Evolutionary conservation across 129 eudicot species (phyloP), one percentile per base, ranked within the genome.

Genomic region (Saussurea involucrata): DNA sequence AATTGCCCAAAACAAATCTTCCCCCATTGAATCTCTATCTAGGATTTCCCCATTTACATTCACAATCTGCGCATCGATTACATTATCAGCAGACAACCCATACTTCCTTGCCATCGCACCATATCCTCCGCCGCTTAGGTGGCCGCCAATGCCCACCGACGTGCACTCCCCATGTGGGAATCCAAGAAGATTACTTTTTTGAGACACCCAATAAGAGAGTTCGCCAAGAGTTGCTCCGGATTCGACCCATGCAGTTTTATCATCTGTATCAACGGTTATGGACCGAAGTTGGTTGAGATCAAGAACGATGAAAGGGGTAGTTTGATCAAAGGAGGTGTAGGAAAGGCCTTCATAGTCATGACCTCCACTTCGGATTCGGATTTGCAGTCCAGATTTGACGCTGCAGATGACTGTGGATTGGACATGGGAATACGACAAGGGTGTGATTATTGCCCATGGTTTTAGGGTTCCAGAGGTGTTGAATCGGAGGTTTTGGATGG

Each of bases 201-300:
- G 42, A 29, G 71, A 66, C n/a, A 66, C 71, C 71, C 71, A 66
- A 66, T 66, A 66, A n/a, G 12, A 17, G 0, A 66, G 25, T 29
- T 66, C 71, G 13, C 71, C 71, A n/a, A 66, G 4, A 7, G 71
- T 66, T 66, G 71, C 71, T 6, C 71, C 71, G 2, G 71, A 66
- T 32, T 66, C 46, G 13, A 66, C 71, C 71, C 71, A 66, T 31
- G 46, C 71, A 1, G 71, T 66, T 8, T 66, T 66, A n/a, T 31
- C 71, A 6, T 66, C 18, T 12, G 9, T 31, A 31, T 66, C 71
- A n/a, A 66, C 25, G 2, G 44, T 66, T 34, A 66, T 46, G 3
- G 46, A 66, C 13, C 71, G 71, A 37, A 66, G 71, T 31, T 66
- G 29, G 44, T 2, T 66, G 13, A 66, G 20, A 10, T 66, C 71